Evolutionary conservation across 2,329 filamentous ascomycete species (phyloP).

Genomic region (Sporothrix schenckii): DNA sequence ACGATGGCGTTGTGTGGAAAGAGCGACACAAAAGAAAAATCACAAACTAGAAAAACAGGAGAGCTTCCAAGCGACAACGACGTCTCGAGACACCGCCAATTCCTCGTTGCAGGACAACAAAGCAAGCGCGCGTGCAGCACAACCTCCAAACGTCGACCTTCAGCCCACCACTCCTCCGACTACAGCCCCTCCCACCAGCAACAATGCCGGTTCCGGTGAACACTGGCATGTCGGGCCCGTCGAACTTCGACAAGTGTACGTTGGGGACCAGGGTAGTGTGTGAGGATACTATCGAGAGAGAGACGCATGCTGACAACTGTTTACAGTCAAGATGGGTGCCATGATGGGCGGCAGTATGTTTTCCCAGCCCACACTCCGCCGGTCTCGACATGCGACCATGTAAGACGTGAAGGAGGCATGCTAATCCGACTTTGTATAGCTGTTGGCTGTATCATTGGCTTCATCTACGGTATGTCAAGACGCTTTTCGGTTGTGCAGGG

Average conservation of each 20-base stretch:
- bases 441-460: slow-evolving; percentile 94
- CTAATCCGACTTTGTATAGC: slow-evolving; percentile 58
- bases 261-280: slow-evolving; percentile 31
- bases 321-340: slow-evolving; percentile 90
- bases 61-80: slow-evolving; percentile 14
- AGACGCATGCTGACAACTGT: slow-evolving; percentile 38
- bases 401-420: background rate
- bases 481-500: too few species aligned
- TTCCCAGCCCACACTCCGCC: background rate
- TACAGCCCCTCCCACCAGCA: slow-evolving; percentile 13
- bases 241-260: slow-evolving; percentile 60
- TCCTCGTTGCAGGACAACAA: background rate
- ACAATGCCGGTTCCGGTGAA: slow-evolving; percentile 44
- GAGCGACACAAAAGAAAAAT: background rate
- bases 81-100: background rate
- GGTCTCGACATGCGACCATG: background rate
- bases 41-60: background rate
- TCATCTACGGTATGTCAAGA: slow-evolving; percentile 78
- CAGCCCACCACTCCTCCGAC: background rate
- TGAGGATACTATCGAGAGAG: background rate
- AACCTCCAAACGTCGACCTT: background rate
- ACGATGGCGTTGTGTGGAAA: slow-evolving; percentile 10
- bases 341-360: slow-evolving; percentile 97
- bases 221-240: slow-evolving; percentile 48
- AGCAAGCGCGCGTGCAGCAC: background rate